Percentiles rank a stretch among this genome's conserved stretches.
phyloP scores from a whole-genome alignment of 163 green algal species.

The Prototheca cutis region DNA sequence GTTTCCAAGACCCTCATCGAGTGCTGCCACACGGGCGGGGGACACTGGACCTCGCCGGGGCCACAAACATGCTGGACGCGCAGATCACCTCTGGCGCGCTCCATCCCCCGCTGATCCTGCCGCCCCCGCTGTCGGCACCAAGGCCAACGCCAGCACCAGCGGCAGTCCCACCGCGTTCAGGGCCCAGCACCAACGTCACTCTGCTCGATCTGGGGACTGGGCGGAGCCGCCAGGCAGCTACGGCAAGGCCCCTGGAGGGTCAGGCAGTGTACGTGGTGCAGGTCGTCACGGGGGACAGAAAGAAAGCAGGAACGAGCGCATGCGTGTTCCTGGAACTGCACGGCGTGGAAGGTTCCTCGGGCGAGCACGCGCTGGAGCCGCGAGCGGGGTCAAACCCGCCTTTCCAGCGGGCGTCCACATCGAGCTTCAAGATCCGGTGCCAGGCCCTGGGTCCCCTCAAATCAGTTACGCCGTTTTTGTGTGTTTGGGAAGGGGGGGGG shows the following conservation, averaged over 20 bases:
- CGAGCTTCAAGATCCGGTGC: constrained; percentile 40
- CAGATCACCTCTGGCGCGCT: too few relatives aligned
- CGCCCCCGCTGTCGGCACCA: not conserved
- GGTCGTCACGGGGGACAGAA: constrained; percentile 7
- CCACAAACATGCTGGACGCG: too few relatives aligned
- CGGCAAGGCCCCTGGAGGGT: not conserved
- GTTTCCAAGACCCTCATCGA: not conserved
- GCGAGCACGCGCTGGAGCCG: constrained; percentile 32
- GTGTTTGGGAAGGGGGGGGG: not conserved
- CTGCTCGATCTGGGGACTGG: too few relatives aligned
- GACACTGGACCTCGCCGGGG: too few relatives aligned
- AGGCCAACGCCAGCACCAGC: not conserved
- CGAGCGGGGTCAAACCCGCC: constrained; percentile 8
- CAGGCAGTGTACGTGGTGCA: constrained; percentile 11
- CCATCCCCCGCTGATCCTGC: too few relatives aligned
- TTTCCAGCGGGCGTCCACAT: constrained; percentile 25
- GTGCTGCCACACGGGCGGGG: too few relatives aligned
- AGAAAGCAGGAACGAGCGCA: constrained; percentile 22
- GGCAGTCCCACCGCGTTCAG: too few relatives aligned
- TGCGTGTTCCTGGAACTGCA: constrained; percentile 22
- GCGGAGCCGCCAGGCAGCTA: too few relatives aligned
- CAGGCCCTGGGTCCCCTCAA: not conserved
- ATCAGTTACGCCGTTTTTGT: not conserved
- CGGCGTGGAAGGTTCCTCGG: constrained; percentile 6
- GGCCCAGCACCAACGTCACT: too few relatives aligned